Evolutionary conservation across 345 rosid species (phyloP).

Genomic region (Lumnitzera littorea): DNA sequence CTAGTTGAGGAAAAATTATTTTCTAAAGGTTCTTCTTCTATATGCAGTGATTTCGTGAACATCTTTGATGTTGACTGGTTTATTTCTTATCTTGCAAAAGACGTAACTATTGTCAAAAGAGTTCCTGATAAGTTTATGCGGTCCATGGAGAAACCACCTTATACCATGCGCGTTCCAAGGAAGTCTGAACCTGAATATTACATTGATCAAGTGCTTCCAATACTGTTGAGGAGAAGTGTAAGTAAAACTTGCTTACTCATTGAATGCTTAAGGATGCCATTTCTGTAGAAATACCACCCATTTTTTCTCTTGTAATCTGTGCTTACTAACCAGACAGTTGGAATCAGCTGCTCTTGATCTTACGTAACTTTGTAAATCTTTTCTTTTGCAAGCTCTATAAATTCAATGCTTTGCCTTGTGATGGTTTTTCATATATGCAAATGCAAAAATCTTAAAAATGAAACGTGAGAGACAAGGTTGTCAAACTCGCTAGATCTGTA

Average conservation of each 20-base stretch:
- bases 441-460: background rate
- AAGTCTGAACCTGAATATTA: constrained; percentile 92
- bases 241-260: constrained; percentile 15
- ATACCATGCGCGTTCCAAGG: constrained; percentile 95
- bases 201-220: constrained; percentile 88
- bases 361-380: too few relatives aligned
- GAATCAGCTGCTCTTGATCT: too few relatives aligned
- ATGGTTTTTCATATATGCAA: too few relatives aligned
- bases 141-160: constrained; percentile 95
- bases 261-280: background rate
- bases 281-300: background rate
- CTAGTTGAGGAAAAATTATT: background rate
- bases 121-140: constrained; percentile 92
- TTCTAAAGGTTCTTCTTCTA: constrained; percentile 7
- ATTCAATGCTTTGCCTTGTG: too few relatives aligned
- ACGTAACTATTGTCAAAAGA: constrained; percentile 86
- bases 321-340: background rate
- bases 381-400: too few relatives aligned
- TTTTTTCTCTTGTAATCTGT: background rate
- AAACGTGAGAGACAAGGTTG: background rate
- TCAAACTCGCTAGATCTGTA: too few relatives aligned
- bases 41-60: constrained; percentile 83
- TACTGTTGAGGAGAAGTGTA: constrained; percentile 77
- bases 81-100: constrained; percentile 80
- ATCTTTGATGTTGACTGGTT: constrained; percentile 92